Conservation (phyloP, 352 stramenopile species). For the Phytophthora agathidicida region DNA sequence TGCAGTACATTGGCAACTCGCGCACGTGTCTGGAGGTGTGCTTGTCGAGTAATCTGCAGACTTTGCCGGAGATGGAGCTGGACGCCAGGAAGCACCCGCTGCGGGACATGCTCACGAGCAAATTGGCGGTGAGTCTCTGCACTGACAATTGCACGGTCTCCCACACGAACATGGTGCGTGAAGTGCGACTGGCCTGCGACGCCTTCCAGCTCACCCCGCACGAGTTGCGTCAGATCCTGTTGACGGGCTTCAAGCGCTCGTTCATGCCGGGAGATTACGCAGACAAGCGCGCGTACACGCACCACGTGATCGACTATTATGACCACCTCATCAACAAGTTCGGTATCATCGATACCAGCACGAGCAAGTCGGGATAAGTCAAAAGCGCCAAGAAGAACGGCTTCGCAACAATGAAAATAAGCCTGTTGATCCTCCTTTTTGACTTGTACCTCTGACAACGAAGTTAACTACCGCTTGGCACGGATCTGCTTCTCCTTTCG, state of each 20-base stretch:
- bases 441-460: not conserved
- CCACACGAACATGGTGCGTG: conserved; percentile 84
- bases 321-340: conserved; percentile 78
- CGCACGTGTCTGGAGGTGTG: conserved; percentile 89
- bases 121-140: conserved; percentile 81
- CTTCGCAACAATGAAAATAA: not conserved
- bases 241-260: conserved; percentile 86
- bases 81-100: conserved; percentile 79
- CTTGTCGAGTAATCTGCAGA: conserved; percentile 90
- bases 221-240: conserved; percentile 77
- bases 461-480: conserved; percentile 39
- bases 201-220: conserved; percentile 75
- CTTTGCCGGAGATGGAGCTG: conserved; percentile 72
- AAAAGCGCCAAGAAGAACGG: not conserved
- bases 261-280: conserved; percentile 87
- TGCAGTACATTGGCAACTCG: conserved; percentile 83
- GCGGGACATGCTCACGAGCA: conserved; percentile 83
- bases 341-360: conserved; percentile 53
- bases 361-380: conserved; percentile 32
- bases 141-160: conserved; percentile 91
- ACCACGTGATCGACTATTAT: conserved; percentile 89
- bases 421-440: not conserved
- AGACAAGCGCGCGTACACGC: conserved; percentile 82
- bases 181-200: conserved; percentile 83
- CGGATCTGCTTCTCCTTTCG: conserved; percentile 77